A percentile compares a stretch with the other conserved stretches of the same genome.
phyloP scores from a whole-genome alignment of 257 asterid genomes.

The Eustoma russellianum region DNA sequence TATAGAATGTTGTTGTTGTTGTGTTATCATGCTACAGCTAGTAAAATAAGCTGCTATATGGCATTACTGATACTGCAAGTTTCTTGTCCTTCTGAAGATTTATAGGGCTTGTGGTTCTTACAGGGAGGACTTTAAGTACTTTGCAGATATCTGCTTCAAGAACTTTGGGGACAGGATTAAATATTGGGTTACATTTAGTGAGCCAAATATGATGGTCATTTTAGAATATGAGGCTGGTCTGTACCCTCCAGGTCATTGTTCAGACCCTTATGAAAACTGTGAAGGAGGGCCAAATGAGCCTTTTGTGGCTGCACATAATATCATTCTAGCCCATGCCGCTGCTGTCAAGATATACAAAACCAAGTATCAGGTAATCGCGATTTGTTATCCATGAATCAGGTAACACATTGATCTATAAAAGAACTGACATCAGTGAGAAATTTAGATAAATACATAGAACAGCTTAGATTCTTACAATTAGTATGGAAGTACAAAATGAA shows the following conservation, averaged over 20 bases:
- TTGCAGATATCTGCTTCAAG: conserved; percentile 46
- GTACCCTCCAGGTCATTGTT: conserved; percentile 45
- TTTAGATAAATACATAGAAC: no score
- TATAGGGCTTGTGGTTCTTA: conserved; percentile 1
- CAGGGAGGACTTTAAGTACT: conserved; percentile 53
- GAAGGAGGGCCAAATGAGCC: conserved; percentile 41
- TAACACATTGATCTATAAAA: no score
- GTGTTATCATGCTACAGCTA: no score
- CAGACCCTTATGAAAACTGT: conserved; percentile 31
- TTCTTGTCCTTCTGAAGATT: background rate
- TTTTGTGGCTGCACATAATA: conserved; percentile 47
- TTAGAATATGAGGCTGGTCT: conserved; percentile 33
- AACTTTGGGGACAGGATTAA: conserved; percentile 48
- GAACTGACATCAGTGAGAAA: no score
- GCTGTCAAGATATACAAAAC: conserved; percentile 35
- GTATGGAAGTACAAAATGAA: no score
- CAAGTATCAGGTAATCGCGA: conserved; percentile 35
- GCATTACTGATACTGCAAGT: no score
- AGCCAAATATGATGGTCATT: conserved; percentile 39
- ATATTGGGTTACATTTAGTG: conserved; percentile 49
- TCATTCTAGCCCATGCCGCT: conserved; percentile 43
- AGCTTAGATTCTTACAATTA: no score
- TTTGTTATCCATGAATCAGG: no score
- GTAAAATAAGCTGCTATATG: no score
- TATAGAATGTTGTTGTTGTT: no score